A percentile compares a stretch with the other conserved stretches of the same genome.
Conservation (phyloP, 805 yeast species). For the Monosporozyma solicola region DNA sequence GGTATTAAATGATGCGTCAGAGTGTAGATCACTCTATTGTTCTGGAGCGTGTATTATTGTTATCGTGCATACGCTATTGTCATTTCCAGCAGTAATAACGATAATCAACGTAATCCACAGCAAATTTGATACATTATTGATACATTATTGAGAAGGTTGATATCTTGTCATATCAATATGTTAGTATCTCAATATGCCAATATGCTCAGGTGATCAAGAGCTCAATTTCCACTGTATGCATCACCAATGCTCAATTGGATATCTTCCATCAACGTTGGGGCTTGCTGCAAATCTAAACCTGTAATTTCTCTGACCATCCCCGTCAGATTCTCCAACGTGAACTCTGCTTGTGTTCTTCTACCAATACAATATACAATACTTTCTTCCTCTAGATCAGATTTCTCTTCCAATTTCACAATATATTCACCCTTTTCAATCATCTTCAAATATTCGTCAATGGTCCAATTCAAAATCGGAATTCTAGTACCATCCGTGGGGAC, state of each 20-base stretch:
- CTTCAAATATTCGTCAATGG: conserved; percentile 18
- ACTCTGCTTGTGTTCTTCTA: conserved; percentile 23
- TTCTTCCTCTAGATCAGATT: conserved; percentile 17
- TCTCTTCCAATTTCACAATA: conserved; percentile 16
- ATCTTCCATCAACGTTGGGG: conserved; percentile 11
- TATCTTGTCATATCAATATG: too few species aligned
- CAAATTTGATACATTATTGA: too few species aligned
- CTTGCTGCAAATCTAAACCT: conserved; percentile 12
- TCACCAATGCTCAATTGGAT: conserved; percentile 21
- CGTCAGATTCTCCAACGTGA: conserved; percentile 15
- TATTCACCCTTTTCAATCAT: conserved; percentile 19
- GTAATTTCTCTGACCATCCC: conserved; percentile 15
- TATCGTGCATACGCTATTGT: too few species aligned
- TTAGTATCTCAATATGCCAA: too few species aligned
- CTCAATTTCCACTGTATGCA: conserved; percentile 10
- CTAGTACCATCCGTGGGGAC: conserved; percentile 20
- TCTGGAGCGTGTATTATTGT: too few species aligned
- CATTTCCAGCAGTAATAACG: too few species aligned
- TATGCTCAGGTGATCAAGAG: too few species aligned
- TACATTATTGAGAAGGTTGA: too few species aligned
- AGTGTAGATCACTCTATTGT: too few species aligned
- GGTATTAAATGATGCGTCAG: too few species aligned
- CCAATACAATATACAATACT: conserved; percentile 20
- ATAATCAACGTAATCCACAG: too few species aligned
- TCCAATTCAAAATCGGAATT: conserved; percentile 19